Evolutionary conservation across 108 stramenopile genomes (phyloP), one percentile per base, ranked within the genome.

Genomic region (Poteriospumella lacustris): DNA sequence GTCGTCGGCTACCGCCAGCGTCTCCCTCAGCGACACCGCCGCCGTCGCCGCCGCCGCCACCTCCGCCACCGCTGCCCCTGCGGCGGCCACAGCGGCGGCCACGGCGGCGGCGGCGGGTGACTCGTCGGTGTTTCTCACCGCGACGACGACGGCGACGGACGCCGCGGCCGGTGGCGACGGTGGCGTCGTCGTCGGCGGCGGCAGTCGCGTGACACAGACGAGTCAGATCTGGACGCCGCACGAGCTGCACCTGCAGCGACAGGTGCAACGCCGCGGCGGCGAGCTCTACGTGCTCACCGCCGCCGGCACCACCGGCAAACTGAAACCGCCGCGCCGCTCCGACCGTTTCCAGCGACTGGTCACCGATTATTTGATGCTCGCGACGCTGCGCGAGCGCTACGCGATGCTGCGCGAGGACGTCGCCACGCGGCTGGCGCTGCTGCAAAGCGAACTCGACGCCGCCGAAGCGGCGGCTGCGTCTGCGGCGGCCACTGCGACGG

Each of bases 161-260:
- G n/a, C n/a, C n/a, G n/a, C n/a, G n/a, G n/a, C n/a, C n/a, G n/a
- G n/a, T n/a, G n/a, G n/a, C n/a, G n/a, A n/a, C n/a, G n/a, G n/a
- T n/a, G n/a, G n/a, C n/a, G n/a, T n/a, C n/a, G n/a, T n/a, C n/a
- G n/a, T n/a, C n/a, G n/a, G n/a, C n/a, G n/a, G n/a, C n/a, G n/a
- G n/a, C n/a, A n/a, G n/a, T n/a, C 52, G 52, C n/a, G 24, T 56
- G 52, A 24, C 52, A 56, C 19, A 56, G 52, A 56, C n/a, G 52
- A 56, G 52, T 56, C 19, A 19, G 12, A 12, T 73, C 15, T 73
- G 70, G 70, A 73, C 36, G 31, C 70, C 70, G 5, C 70, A 73
- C 36, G 70, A 73, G 36, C 12, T 73, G 28, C 15, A 44, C 36
- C 42, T 73, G 42, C 70, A 73, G 70, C 3, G 24, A 24, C 44